Evolutionary conservation across 306 rosid species (phyloP).

Genomic region (Benincasa hispida): DNA sequence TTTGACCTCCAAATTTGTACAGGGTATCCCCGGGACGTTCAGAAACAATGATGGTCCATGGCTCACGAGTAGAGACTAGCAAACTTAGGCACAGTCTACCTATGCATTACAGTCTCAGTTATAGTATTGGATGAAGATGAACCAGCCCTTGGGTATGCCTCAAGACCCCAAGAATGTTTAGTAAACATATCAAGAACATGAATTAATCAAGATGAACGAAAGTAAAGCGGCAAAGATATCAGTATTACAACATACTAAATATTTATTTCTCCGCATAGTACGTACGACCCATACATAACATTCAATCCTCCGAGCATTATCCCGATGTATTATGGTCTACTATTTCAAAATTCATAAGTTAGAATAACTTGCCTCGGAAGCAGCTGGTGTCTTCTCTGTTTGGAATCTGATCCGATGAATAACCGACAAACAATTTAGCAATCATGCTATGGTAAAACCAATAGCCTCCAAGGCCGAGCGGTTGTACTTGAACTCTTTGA

Average conservation of each 20-base stretch:
- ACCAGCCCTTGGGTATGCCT: background rate
- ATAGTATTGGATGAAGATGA: background rate
- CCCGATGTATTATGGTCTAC: background rate
- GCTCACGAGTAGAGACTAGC: background rate
- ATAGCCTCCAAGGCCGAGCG: constrained; percentile 79
- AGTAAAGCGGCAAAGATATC: background rate
- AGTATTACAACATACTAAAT: background rate
- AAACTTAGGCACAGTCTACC: background rate
- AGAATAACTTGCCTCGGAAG: constrained; percentile 56
- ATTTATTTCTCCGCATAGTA: background rate
- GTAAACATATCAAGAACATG: background rate
- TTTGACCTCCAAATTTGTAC: constrained; percentile 88
- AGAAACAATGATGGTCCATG: constrained; percentile 50
- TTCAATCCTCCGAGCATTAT: background rate
- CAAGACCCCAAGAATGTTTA: background rate
- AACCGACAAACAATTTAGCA: constrained; percentile 62
- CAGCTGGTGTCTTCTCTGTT: constrained; percentile 74
- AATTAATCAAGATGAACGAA: background rate
- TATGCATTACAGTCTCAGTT: background rate
- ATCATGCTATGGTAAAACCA: constrained; percentile 88
- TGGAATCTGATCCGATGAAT: constrained; percentile 77
- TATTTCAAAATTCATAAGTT: background rate
- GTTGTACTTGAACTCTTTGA: constrained; percentile 78
- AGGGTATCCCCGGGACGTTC: constrained; percentile 70
- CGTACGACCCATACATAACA: background rate